Percentiles rank a stretch among this genome's conserved stretches.
phyloP scores from a whole-genome alignment of 2,329 filamentous ascomycete species.

The Alternaria angustiovoidea region DNA sequence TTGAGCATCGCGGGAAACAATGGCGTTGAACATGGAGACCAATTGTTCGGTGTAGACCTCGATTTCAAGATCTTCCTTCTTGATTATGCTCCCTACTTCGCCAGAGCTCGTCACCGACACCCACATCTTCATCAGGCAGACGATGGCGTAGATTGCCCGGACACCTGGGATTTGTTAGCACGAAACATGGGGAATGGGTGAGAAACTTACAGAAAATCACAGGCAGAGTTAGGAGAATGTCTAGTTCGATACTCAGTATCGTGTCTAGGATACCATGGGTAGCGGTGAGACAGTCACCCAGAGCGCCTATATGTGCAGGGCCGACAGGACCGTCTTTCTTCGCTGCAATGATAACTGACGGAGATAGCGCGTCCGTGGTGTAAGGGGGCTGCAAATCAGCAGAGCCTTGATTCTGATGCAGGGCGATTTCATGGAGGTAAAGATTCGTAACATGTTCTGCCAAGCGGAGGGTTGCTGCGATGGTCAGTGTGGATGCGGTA shows the following conservation, averaged over 20 bases:
- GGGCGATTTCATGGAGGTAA: constrained; percentile 60
- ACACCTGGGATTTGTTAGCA: constrained; percentile 51
- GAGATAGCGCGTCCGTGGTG: constrained; percentile 51
- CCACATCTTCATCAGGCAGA: constrained; percentile 68
- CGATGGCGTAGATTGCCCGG: constrained; percentile 64
- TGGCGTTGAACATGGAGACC: constrained; percentile 56
- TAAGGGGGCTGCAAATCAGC: constrained; percentile 58
- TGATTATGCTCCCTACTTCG: constrained; percentile 60
- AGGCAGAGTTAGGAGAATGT: constrained; percentile 54
- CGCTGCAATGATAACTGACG: constrained; percentile 47
- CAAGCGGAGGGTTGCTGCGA: constrained; percentile 51
- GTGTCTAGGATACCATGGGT: constrained; percentile 59
- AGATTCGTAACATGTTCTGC: constrained; percentile 59
- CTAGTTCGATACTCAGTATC: constrained; percentile 59
- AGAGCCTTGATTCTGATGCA: constrained; percentile 55
- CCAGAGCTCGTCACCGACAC: constrained; percentile 61
- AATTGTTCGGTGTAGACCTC: constrained; percentile 57
- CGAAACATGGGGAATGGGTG: not conserved
- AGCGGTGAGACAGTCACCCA: constrained; percentile 56
- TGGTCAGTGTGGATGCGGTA: constrained; percentile 8
- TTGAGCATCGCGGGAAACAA: constrained; percentile 52
- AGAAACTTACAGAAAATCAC: constrained; percentile 54
- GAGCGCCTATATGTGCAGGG: constrained; percentile 56
- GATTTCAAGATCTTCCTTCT: constrained; percentile 57
- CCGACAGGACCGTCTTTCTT: constrained; percentile 54